These are phyloP conservation scores for Lactarius trivialis DNA, from an alignment of 768 basidiomycete species.

Conservation along the genomic window DNA sequence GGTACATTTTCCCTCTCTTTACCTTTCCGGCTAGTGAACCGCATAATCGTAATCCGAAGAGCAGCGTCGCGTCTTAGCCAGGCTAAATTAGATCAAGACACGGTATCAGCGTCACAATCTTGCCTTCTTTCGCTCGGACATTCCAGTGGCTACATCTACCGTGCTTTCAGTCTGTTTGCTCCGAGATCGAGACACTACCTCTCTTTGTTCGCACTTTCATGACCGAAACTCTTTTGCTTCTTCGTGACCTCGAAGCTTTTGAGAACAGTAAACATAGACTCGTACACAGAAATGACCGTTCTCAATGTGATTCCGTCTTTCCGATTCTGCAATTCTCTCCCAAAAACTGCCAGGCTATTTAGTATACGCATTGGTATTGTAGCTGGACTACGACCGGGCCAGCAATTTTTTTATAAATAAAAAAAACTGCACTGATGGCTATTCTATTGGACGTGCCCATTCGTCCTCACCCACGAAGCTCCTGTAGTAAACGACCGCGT, in stretches of 20 bases:
- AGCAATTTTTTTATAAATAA: no score
- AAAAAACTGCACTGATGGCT: not conserved
- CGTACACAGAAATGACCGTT: not conserved
- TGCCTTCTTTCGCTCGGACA: not conserved
- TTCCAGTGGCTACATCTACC: not conserved
- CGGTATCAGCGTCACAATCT: not conserved
- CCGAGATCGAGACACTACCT: not conserved
- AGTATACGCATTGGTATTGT: no score
- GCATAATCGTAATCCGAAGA: constrained; percentile 2
- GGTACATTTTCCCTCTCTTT: constrained; percentile 1
- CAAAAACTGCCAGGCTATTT: not conserved
- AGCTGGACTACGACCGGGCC: no score
- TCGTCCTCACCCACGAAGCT: constrained; percentile 44
- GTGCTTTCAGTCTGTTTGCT: not conserved
- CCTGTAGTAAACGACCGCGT: constrained; percentile 83
- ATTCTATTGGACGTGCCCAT: constrained; percentile 15
- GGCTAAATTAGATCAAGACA: not conserved
- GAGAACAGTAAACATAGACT: not conserved
- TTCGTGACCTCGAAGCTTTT: not conserved
- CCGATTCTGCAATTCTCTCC: not conserved
- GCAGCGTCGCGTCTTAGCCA: constrained; percentile 2
- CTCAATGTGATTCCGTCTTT: not conserved
- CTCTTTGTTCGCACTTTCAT: not conserved
- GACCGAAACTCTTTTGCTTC: not conserved
- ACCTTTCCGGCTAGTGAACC: not conserved